Percentiles rank a stretch among this genome's conserved stretches.
Evolutionary conservation across 2,329 filamentous ascomycete genomes (phyloP).

Genomic region (Fusarium decemcellulare): DNA sequence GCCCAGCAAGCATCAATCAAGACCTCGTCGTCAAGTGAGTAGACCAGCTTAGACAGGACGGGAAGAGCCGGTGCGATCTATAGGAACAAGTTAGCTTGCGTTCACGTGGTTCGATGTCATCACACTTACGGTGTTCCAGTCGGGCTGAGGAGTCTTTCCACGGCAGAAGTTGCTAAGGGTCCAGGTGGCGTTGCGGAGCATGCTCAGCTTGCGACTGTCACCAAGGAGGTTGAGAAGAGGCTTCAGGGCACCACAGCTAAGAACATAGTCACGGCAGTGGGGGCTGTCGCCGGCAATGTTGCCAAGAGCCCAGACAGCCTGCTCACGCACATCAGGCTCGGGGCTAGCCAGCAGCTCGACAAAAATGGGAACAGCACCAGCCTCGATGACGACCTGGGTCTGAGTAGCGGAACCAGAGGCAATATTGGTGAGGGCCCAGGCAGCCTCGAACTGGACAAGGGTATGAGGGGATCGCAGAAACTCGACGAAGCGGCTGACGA

Average conservation of each 20-base stretch:
- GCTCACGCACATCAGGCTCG: constrained; percentile 97
- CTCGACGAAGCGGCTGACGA: constrained; percentile 97
- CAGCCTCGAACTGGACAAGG: constrained; percentile 98
- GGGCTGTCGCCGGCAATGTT: constrained; percentile 99
- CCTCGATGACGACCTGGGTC: constrained; percentile 99
- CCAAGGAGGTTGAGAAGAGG: constrained; percentile 91
- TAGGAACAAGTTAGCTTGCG: constrained; percentile 22
- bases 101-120: constrained; percentile 24
- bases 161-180: constrained; percentile 99
- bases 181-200: constrained; percentile 99
- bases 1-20: constrained; percentile 99
- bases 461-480: constrained; percentile 98
- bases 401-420: constrained; percentile 96
- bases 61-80: constrained; percentile 96
- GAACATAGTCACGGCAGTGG: constrained; percentile 95
- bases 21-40: constrained; percentile 98
- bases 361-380: constrained; percentile 97
- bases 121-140: constrained; percentile 89
- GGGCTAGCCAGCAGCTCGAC: constrained; percentile 96
- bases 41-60: constrained; percentile 96
- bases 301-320: constrained; percentile 97
- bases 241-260: constrained; percentile 90
- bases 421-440: constrained; percentile 99
- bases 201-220: constrained; percentile 98
- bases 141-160: constrained; percentile 98